A percentile compares a stretch with the other conserved stretches of the same genome.
Conservation (phyloP, 495 filamentous ascomycete species). For the Bombardia bombarda region DNA sequence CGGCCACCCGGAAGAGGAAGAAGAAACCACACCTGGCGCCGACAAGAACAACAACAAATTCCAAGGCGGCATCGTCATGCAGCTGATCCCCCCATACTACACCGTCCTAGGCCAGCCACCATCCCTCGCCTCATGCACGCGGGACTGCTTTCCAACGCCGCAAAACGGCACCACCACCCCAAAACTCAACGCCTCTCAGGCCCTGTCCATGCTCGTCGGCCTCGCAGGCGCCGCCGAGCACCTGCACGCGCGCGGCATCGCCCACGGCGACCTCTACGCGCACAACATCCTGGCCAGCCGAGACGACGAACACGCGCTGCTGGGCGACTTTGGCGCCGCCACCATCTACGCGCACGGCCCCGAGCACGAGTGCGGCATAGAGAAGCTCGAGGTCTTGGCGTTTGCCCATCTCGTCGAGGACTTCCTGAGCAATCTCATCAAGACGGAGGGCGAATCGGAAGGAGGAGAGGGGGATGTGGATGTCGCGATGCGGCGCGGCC, state of each 20-base stretch:
- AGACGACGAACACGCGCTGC: conserved; percentile 29
- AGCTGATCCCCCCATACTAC: conserved; percentile 24
- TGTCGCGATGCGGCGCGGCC: conserved; percentile 2
- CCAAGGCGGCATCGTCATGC: conserved; percentile 33
- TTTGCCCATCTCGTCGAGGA: conserved; percentile 38
- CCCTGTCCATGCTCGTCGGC: conserved; percentile 26
- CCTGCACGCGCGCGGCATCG: conserved; percentile 33
- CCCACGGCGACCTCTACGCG: conserved; percentile 36
- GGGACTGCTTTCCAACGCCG: conserved; percentile 28
- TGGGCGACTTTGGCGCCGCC: conserved; percentile 37
- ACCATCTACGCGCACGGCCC: conserved; percentile 29
- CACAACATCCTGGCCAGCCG: conserved; percentile 36
- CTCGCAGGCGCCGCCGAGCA: conserved; percentile 31
- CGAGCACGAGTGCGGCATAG: conserved; percentile 12
- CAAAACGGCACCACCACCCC: too few relatives aligned
- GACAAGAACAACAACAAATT: conserved; percentile 1
- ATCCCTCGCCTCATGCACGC: conserved; percentile 24
- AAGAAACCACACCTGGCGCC: background rate
- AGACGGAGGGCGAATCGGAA: conserved; percentile 2
- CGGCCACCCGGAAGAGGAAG: conserved; percentile 27
- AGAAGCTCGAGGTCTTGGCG: conserved; percentile 37
- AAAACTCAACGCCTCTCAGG: conserved; percentile 20
- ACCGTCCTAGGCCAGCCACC: conserved; percentile 19
- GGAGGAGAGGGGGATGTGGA: background rate
- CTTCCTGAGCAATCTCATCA: conserved; percentile 18